Percentiles rank a stretch among this genome's conserved stretches.
Conservation (phyloP, 305 asterid species). For the Lippia alba region DNA sequence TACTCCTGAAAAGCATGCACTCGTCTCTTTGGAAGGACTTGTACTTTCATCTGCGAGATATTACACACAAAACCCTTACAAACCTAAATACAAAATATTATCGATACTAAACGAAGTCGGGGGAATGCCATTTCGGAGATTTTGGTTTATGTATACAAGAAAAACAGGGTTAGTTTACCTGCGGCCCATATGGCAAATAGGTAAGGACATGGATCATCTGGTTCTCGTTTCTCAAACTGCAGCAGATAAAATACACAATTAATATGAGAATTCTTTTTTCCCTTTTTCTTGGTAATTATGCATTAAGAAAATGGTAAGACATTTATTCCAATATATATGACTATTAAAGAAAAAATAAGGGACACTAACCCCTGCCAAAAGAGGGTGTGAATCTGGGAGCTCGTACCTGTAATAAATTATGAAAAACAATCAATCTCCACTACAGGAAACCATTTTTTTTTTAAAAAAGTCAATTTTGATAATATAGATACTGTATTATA, state of each 20-base stretch:
- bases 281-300: background rate
- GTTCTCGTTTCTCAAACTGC: constrained; percentile 51
- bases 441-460: too few relatives aligned
- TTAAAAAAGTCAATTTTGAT: too few relatives aligned
- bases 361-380: constrained; percentile 56
- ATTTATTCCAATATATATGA: background rate
- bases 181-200: constrained; percentile 56
- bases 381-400: constrained; percentile 69
- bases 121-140: too few relatives aligned
- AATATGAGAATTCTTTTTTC: too few relatives aligned
- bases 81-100: background rate
- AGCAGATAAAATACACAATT: background rate
- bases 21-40: constrained; percentile 10
- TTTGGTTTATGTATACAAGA: too few relatives aligned
- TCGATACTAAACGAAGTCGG: background rate
- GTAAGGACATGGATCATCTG: constrained; percentile 56
- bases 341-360: background rate
- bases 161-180: constrained; percentile 42
- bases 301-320: background rate
- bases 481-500: background rate
- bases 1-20: constrained; percentile 24
- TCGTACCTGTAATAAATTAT: constrained; percentile 50
- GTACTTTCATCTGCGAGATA: constrained; percentile 20
- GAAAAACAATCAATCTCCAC: background rate
- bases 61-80: background rate